Conservation (phyloP, 768 basidiomycete species). For the Calocybe cyanea region DNA sequence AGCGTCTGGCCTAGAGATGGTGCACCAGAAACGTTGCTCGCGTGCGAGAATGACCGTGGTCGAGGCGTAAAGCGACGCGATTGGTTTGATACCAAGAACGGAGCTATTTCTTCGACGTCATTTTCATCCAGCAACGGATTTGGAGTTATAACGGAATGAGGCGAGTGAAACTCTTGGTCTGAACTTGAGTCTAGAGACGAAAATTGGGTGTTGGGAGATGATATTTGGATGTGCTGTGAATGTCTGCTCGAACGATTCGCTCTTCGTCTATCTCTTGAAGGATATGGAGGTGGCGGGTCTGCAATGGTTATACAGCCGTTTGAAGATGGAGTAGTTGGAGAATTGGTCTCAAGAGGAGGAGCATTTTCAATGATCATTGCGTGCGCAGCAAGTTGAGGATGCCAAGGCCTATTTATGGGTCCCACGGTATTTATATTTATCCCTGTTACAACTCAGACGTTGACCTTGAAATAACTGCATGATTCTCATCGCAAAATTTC, state of each 20-base stretch:
- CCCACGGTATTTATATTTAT: too few relatives aligned
- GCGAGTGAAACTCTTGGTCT: slow-evolving; percentile 26
- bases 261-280: slow-evolving; percentile 41
- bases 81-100: slow-evolving; percentile 34
- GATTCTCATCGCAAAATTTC: too few relatives aligned
- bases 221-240: slow-evolving; percentile 22
- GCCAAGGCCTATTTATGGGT: too few relatives aligned
- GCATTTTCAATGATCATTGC: too few relatives aligned
- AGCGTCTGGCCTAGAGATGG: slow-evolving; percentile 70
- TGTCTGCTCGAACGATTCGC: slow-evolving; percentile 26
- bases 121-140: background rate
- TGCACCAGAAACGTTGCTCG: slow-evolving; percentile 51
- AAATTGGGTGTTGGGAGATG: slow-evolving; percentile 22
- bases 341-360: too few relatives aligned
- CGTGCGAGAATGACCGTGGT: slow-evolving; percentile 54
- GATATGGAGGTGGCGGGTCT: slow-evolving; percentile 76
- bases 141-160: slow-evolving; percentile 13
- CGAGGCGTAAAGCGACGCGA: slow-evolving; percentile 28
- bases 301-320: background rate
- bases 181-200: slow-evolving; percentile 32
- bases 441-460: too few relatives aligned
- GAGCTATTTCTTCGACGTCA: slow-evolving; percentile 37
- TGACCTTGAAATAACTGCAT: too few relatives aligned
- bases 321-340: too few relatives aligned
- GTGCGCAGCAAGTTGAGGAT: too few relatives aligned